Percentiles rank a stretch among this genome's conserved stretches.
phyloP scores from a whole-genome alignment of 495 filamentous ascomycete species.

The Trichoderma asperelloides region DNA sequence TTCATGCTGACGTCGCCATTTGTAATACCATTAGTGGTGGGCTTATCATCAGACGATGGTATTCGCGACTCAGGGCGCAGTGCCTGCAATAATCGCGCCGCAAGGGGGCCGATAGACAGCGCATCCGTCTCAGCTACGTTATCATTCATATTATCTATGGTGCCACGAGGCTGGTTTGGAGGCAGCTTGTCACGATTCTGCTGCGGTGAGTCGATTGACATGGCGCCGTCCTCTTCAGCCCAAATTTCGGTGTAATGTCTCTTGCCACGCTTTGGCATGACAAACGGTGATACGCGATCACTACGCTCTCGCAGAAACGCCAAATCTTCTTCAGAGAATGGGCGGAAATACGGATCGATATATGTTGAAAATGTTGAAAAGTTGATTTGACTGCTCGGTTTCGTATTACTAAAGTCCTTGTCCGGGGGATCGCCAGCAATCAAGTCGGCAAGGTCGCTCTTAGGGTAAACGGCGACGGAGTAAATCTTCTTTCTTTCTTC shows the following conservation, averaged over 20 bases:
- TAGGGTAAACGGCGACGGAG: constrained; percentile 75
- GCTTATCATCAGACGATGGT: constrained; percentile 47
- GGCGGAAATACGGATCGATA: constrained; percentile 83
- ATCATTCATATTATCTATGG: constrained; percentile 76
- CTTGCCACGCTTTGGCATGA: constrained; percentile 79
- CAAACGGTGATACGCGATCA: constrained; percentile 71
- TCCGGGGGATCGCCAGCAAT: constrained; percentile 86
- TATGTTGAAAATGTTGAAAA: constrained; percentile 82
- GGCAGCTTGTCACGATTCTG: constrained; percentile 54
- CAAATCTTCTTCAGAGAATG: constrained; percentile 87
- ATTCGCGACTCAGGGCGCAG: constrained; percentile 74
- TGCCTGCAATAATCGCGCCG: constrained; percentile 72
- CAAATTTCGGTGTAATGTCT: constrained; percentile 81
- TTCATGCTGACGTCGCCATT: constrained; percentile 47
- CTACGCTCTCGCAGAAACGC: constrained; percentile 87
- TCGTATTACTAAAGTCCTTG: constrained; percentile 88
- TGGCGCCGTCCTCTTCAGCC: constrained; percentile 82
- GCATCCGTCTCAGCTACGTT: constrained; percentile 78
- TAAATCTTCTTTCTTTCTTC: constrained; percentile 79
- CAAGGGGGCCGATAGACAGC: constrained; percentile 77
- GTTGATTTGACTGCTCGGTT: constrained; percentile 87
- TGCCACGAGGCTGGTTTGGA: constrained; percentile 75
- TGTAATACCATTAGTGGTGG: constrained; percentile 42
- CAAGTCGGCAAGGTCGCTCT: constrained; percentile 67
- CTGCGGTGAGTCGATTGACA: constrained; percentile 53